Evolutionary conservation across 345 rosid species (phyloP).

Genomic region (Nasturtium officinale): DNA sequence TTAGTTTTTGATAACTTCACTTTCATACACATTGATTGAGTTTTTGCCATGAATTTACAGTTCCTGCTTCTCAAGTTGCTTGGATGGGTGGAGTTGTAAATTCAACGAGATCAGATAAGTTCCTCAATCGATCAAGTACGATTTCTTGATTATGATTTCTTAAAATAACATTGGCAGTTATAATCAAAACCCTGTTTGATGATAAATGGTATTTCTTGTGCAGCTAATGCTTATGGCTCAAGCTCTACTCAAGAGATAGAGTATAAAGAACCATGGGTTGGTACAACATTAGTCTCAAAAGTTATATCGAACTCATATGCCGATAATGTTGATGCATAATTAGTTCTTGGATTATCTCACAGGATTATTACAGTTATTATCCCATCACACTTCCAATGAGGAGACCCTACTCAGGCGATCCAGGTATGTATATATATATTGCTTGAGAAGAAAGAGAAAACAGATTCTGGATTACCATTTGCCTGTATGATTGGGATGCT

Average conservation of each 20-base stretch:
- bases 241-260: constrained; percentile 50
- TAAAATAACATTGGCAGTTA: not conserved
- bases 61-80: constrained; percentile 42
- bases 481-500: constrained; percentile 21
- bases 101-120: constrained; percentile 50
- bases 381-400: constrained; percentile 80
- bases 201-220: constrained; percentile 22
- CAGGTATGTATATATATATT: constrained; percentile 58
- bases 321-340: not conserved
- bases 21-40: constrained; percentile 13
- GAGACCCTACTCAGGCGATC: constrained; percentile 78
- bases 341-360: constrained; percentile 25
- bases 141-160: not conserved
- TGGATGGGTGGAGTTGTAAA: constrained; percentile 45
- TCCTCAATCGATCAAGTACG: constrained; percentile 37
- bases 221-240: constrained; percentile 51
- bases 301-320: constrained; percentile 1
- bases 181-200: not conserved
- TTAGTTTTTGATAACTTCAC: not conserved
- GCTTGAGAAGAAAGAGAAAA: constrained; percentile 11
- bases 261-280: constrained; percentile 90
- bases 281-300: constrained; percentile 32
- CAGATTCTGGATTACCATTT: not conserved
- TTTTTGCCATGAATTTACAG: constrained; percentile 18
- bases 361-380: constrained; percentile 82